Evolutionary conservation across 192 early-diverging fungal species (phyloP), one percentile per base, ranked within the genome.

Genomic region (Entophlyctis luteolus): DNA sequence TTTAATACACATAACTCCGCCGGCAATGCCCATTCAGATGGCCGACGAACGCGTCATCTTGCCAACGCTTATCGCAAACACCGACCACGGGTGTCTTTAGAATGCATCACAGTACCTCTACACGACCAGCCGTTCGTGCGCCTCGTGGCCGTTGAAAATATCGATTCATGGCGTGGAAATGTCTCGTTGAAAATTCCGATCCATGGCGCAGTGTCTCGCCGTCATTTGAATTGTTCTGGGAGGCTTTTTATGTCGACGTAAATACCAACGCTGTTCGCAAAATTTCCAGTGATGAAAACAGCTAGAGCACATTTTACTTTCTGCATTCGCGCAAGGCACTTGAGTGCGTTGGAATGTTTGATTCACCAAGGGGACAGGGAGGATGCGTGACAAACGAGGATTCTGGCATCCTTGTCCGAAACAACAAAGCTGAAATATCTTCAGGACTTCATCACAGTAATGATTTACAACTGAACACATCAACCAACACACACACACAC

Each of bases 181-280:
- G 22, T 12, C 35, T 48, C 50, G 23, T 8, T 45, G n/a, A 20
- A 34, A 34, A 20, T n/a, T 63, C 28, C 47, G 18, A 8, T 16
- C 31, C 6, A 48, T 31, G 23, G 4, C 16, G 27, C 14, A 16
- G 1, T 60, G 38, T 0, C 39, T 23, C 18, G 39, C 10, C 23
- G 18, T n/a, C 23, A 16, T 38, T 14, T 14, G 58, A 12, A n/a
- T n/a, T n/a, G n/a, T n/a, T n/a, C n/a, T n/a, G n/a, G n/a, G n/a
- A n/a, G n/a, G n/a, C n/a, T n/a, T n/a, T n/a, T n/a, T n/a, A n/a
- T 8, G 60, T 45, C 2, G 35, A 33, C 5, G 42, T 22, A 32
- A 63, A 63, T 18, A 63, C 29, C 29, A 63, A 33, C 5, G 60
- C 60, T 28, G 50, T 31, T 12, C 60, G 47, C n/a, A n/a, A 22